Percentiles rank a stretch among this genome's conserved stretches.
These are phyloP conservation scores for Penicillium vulpinum DNA, from an alignment of 2,329 filamentous ascomycete species.

Conservation along the genomic window DNA sequence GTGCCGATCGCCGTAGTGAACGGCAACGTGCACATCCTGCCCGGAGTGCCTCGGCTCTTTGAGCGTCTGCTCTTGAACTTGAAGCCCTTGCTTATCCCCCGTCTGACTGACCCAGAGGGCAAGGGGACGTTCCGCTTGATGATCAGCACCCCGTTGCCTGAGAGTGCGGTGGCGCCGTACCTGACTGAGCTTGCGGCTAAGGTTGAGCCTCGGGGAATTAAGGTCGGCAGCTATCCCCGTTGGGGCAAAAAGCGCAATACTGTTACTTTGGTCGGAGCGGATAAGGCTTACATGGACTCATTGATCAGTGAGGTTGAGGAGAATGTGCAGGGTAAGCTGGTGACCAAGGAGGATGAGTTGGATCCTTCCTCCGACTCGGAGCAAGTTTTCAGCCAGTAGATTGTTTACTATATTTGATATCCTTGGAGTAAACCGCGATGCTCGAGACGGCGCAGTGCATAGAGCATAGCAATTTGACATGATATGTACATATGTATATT, in stretches of 20 bases:
- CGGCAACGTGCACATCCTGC: conserved; percentile 88
- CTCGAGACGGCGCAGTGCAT: neutral
- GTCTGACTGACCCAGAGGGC: conserved; percentile 74
- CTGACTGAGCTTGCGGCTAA: conserved; percentile 75
- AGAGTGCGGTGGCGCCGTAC: conserved; percentile 81
- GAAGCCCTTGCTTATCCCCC: conserved; percentile 68
- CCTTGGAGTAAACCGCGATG: neutral
- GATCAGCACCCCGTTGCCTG: conserved; percentile 82
- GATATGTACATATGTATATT: too few species aligned
- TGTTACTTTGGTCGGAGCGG: conserved; percentile 79
- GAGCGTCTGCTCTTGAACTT: conserved; percentile 74
- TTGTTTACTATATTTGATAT: neutral
- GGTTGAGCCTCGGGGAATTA: conserved; percentile 74
- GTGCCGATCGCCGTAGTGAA: conserved; percentile 88
- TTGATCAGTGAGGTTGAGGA: conserved; percentile 74
- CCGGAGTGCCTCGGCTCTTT: conserved; percentile 84
- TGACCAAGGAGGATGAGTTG: conserved; percentile 70
- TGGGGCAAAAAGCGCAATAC: conserved; percentile 89
- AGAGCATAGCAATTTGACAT: conserved; percentile 1
- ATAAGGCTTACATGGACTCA: conserved; percentile 74
- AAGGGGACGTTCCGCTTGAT: conserved; percentile 77
- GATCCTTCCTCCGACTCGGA: conserved; percentile 49
- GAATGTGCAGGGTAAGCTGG: conserved; percentile 70
- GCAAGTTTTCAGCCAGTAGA: conserved; percentile 26
- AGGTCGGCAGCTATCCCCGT: conserved; percentile 91